Percentiles rank a stretch among this genome's conserved stretches.
phyloP scores from a whole-genome alignment of 208 protist species.

The Crithidia expoeki region DNA sequence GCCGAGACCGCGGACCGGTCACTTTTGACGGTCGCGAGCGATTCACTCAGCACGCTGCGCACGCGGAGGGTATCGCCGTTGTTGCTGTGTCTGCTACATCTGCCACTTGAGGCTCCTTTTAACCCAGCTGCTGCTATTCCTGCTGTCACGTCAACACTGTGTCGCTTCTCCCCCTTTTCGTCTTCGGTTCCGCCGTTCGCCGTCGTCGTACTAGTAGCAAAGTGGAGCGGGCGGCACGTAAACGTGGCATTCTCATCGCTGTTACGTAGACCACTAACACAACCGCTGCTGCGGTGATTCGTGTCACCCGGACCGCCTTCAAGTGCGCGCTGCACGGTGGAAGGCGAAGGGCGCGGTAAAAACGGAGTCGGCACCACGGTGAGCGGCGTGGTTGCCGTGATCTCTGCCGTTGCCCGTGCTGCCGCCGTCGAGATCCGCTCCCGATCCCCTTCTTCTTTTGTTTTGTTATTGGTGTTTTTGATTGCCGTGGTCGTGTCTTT shows the following conservation, averaged over 20 bases:
- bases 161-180: background rate
- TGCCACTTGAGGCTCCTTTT: background rate
- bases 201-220: background rate
- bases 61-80: background rate
- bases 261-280: background rate
- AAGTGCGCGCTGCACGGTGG: background rate
- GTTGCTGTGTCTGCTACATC: background rate
- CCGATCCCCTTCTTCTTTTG: background rate
- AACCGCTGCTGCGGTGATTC: background rate
- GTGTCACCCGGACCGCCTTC: background rate
- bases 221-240: background rate
- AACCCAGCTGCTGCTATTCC: too few relatives aligned
- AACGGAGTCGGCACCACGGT: slow-evolving; percentile 1
- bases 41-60: slow-evolving; percentile 4
- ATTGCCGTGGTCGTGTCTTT: too few relatives aligned
- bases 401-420: background rate
- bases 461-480: background rate
- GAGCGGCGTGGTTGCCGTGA: background rate
- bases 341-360: background rate
- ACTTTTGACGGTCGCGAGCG: background rate
- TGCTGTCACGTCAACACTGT: too few relatives aligned
- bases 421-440: too few relatives aligned
- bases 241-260: background rate
- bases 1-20: background rate
- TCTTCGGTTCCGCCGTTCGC: background rate